Conservation (phyloP, 164 flowering plant species). For the Kalanchoe fedtschenkoi region DNA sequence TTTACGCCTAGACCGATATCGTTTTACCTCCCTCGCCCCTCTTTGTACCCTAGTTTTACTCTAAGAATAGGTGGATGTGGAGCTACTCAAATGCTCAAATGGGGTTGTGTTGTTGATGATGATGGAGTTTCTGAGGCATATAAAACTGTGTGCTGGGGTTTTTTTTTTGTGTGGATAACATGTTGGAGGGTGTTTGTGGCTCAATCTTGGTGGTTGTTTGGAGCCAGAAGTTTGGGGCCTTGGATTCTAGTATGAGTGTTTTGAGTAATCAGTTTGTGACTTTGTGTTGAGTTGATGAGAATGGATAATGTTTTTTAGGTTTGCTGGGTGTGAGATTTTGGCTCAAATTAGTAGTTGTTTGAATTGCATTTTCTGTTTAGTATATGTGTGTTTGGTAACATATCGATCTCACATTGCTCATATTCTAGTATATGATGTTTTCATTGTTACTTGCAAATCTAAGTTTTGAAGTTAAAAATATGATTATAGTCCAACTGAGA, state of each 20-base stretch:
- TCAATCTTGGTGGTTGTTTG: neutral
- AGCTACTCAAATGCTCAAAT: neutral
- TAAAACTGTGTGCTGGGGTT: neutral
- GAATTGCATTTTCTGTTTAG: neutral
- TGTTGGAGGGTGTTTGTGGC: slow-evolving; percentile 2
- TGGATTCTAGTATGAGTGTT: neutral
- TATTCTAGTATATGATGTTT: too few relatives aligned
- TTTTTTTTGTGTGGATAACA: slow-evolving; percentile 6
- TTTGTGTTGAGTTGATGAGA: neutral
- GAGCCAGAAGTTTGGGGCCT: neutral
- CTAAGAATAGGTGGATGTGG: neutral
- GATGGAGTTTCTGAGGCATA: neutral
- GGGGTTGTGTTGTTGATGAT: neutral
- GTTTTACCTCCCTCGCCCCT: neutral
- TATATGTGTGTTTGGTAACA: too few relatives aligned
- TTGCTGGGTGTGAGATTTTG: neutral
- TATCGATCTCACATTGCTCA: too few relatives aligned
- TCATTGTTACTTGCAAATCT: too few relatives aligned
- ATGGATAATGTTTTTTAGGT: too few relatives aligned
- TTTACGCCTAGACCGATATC: neutral
- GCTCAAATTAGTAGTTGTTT: neutral
- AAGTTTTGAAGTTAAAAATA: too few relatives aligned
- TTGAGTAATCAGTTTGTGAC: too few relatives aligned
- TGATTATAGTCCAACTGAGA: too few relatives aligned
- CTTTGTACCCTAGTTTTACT: neutral